phyloP scores from a whole-genome alignment of 176 grass and related monocot genomes.

The Oryza brachyantha region DNA sequence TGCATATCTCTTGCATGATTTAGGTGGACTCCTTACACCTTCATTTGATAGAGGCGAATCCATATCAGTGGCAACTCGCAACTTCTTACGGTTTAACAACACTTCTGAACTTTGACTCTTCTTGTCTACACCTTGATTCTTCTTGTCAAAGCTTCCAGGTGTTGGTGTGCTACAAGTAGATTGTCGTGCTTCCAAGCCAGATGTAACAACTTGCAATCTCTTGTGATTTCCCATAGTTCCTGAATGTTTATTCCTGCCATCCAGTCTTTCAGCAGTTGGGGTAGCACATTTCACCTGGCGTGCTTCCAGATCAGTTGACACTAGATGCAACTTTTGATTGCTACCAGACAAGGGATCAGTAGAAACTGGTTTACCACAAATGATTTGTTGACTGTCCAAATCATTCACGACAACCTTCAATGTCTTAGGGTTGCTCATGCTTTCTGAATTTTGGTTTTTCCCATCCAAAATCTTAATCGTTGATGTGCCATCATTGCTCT shows the following conservation, averaged over 20 bases:
- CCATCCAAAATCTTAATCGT: slow-evolving; percentile 22
- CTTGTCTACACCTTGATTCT: slow-evolving; percentile 34
- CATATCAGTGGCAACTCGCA: slow-evolving; percentile 44
- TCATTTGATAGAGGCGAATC: slow-evolving; percentile 46
- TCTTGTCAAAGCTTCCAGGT: slow-evolving; percentile 31
- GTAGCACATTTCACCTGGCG: slow-evolving; percentile 18
- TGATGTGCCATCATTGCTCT: slow-evolving; percentile 1
- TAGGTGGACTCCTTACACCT: slow-evolving; percentile 39
- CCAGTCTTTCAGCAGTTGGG: slow-evolving; percentile 40
- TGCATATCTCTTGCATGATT: slow-evolving; percentile 44
- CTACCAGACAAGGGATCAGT: slow-evolving; percentile 28
- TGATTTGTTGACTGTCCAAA: slow-evolving; percentile 28
- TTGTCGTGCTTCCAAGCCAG: slow-evolving; percentile 23
- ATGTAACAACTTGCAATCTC: slow-evolving; percentile 36
- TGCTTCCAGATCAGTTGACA: slow-evolving; percentile 29
- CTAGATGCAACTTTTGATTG: slow-evolving; percentile 27
- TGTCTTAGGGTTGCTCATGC: slow-evolving; percentile 28
- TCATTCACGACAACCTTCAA: slow-evolving; percentile 35
- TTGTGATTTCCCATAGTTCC: slow-evolving; percentile 35
- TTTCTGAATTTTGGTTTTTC: slow-evolving; percentile 49
- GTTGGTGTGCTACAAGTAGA: slow-evolving; percentile 30
- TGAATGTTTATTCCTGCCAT: slow-evolving; percentile 38
- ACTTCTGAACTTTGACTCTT: slow-evolving; percentile 42
- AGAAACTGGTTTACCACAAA: slow-evolving; percentile 20
- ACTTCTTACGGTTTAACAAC: slow-evolving; percentile 45